Evolutionary conservation across 345 rosid species (phyloP), one percentile per base, ranked within the genome.

Genomic region (Gossypium raimondii): DNA sequence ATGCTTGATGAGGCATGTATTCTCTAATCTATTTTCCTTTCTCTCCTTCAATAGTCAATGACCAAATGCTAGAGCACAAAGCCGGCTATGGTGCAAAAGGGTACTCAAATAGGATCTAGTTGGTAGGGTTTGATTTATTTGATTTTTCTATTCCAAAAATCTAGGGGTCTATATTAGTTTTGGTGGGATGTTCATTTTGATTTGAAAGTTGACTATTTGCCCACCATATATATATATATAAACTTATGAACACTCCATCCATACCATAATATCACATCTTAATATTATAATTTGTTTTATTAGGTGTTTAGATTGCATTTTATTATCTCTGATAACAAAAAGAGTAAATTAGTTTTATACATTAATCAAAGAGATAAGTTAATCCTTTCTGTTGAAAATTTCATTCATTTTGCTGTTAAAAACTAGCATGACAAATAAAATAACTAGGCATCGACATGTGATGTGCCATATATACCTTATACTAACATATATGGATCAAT

Each of bases 1-100:
- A 95, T 93, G 98, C 96, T 95, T 83, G 99, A 95, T 80, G 98
- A 95, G 99, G 99, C 90, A 93, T 83, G 97, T 94, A 79, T 67
- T 43, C 72, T 72, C 67, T 57, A 22, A 57, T 57, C 62, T 57
- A 34, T 57, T 59, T 25, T 24, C 41, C 5, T 68, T 60, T 78
- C 71, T 71, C 76, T 75, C 59, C 29, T 53, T 65, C 82, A 78
- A 73, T 73, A 80, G 68, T 81, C 79, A 80, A 52, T 75, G 74
- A 77, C 74, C 62, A 77, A 59, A 59, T 59, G 60, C 24, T 67
- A 53, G 70, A 70, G 73, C 73, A 34, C 41, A 83, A 78, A 79
- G 90, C 87, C 89, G 89, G 89, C 84, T 79, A 34, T 34, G 83
- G 85, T 84, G 85, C 85, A 83, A 84, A 84, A 77, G 78, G 76